Evolutionary conservation across 2,329 filamentous ascomycete species (phyloP).

Genomic region (Polytolypa hystricis): DNA sequence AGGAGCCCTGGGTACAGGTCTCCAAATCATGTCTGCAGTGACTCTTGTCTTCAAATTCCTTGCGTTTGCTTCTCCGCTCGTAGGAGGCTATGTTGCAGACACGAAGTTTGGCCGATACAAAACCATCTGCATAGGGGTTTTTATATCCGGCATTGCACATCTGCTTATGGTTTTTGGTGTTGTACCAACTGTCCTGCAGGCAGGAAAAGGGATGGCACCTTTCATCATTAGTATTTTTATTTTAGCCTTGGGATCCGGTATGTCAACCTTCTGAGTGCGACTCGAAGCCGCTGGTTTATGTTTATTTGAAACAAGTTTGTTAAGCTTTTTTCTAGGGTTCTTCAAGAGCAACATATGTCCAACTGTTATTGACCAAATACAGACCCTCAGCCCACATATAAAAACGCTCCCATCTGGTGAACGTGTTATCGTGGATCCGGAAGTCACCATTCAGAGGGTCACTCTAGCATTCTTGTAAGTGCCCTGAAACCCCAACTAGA

Average conservation of each 20-base stretch:
- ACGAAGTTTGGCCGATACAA: neutral
- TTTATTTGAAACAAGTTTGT: neutral
- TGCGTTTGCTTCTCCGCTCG: conserved; percentile 43
- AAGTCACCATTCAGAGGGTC: conserved; percentile 30
- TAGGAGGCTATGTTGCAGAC: neutral
- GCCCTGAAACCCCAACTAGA: no score
- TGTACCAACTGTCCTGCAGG: neutral
- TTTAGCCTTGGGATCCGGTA: neutral
- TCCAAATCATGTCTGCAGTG: conserved; percentile 40
- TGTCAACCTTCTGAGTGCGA: no score
- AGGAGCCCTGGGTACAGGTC: conserved; percentile 50
- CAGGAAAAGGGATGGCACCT: neutral
- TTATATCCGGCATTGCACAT: neutral
- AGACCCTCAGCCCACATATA: conserved; percentile 35
- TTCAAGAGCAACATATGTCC: neutral
- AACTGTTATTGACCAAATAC: neutral
- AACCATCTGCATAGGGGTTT: neutral
- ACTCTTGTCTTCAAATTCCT: conserved; percentile 46
- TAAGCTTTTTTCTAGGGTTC: neutral
- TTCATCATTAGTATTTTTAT: neutral
- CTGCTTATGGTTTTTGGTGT: neutral
- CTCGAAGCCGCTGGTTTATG: no score
- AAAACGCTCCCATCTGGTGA: conserved; percentile 35
- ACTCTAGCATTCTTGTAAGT: conserved; percentile 29
- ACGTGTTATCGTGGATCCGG: conserved; percentile 38